Evolutionary conservation across 1,284 basidiomycete species (phyloP).

Genomic region (Violaceomyces palustris): DNA sequence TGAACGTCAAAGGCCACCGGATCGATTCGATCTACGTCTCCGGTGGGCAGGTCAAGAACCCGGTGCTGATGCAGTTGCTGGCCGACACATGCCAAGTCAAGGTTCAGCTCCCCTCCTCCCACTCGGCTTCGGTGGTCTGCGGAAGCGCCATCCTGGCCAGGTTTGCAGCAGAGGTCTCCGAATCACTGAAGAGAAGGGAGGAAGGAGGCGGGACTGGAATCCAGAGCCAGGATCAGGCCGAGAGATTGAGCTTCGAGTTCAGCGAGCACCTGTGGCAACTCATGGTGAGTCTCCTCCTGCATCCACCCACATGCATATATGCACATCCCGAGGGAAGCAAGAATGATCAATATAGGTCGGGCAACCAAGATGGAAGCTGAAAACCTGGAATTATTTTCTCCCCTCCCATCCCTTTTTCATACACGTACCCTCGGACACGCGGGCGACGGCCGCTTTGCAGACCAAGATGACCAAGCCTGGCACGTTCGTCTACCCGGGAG

Average conservation of each 20-base stretch:
- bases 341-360: not conserved
- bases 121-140: slow-evolving; percentile 77
- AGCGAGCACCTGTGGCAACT: slow-evolving; percentile 78
- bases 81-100: slow-evolving; percentile 79
- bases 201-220: slow-evolving; percentile 9
- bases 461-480: slow-evolving; percentile 87
- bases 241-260: slow-evolving; percentile 59
- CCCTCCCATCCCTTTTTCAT: not conserved
- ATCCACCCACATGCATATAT: too few relatives aligned
- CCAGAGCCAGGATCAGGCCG: slow-evolving; percentile 54
- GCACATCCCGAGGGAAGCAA: too few relatives aligned
- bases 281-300: slow-evolving; percentile 72
- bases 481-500: slow-evolving; percentile 67
- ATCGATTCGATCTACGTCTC: slow-evolving; percentile 86
- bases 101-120: slow-evolving; percentile 72
- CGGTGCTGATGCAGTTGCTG: slow-evolving; percentile 59
- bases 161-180: slow-evolving; percentile 67
- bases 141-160: slow-evolving; percentile 90
- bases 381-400: not conserved
- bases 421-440: too few relatives aligned
- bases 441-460: too few relatives aligned
- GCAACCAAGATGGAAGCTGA: not conserved
- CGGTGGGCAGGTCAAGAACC: slow-evolving; percentile 54
- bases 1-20: slow-evolving; percentile 79
- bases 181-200: not conserved